Base-by-base conservation (phyloP, 2,329 filamentous ascomycete genomes). In the Alternaria alternata region DNA sequence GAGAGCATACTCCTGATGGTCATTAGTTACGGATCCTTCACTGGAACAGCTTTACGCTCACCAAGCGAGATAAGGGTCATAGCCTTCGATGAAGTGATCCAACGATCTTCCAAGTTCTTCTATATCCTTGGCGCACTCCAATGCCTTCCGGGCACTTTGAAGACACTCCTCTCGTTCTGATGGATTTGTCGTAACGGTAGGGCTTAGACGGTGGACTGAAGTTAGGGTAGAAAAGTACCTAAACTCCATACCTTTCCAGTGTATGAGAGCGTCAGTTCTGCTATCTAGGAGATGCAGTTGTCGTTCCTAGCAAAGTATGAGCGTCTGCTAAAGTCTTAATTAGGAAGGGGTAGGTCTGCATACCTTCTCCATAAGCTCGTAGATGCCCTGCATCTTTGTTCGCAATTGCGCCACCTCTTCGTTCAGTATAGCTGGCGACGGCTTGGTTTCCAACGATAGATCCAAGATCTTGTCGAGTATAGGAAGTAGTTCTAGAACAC, bases 181-280 rank as follows among this genome's bases (percentile, higher is more conserved):
- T 2, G 67, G 62, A 46, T 74, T 63, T 1, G 69, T 71, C n/a
- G 67, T 72, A 20, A 75, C 69, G 4, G 68, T 67, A 8, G 72
- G 71, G 32, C 74, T 75, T 16, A 75, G 64, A 8, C 74, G 72
- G 41, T 75, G 69, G 8, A 77, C 72, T 4, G 73, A 67, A 7
- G 73, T 73, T 26, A 77, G 51, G 14, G 69, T 73, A 2, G 71
- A 76, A 54, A 72, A 75, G 58, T 72, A 76, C 26, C 73, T 73
- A 52, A 77, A 77, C 36, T 77, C 73, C 7, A 75, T 61, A 42
- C 69, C 71, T 24, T 71, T 72, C 72, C 72, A 77, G 30, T 77
- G 72, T 22, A 75, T 65, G 5, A 72, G 56, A 7, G 73, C 67
- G 41, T 70, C 65, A 18, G 59, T 43, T 32, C 68, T 67, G 7